Conservation (phyloP, 345 rosid species). For the Citropsis articulata region DNA sequence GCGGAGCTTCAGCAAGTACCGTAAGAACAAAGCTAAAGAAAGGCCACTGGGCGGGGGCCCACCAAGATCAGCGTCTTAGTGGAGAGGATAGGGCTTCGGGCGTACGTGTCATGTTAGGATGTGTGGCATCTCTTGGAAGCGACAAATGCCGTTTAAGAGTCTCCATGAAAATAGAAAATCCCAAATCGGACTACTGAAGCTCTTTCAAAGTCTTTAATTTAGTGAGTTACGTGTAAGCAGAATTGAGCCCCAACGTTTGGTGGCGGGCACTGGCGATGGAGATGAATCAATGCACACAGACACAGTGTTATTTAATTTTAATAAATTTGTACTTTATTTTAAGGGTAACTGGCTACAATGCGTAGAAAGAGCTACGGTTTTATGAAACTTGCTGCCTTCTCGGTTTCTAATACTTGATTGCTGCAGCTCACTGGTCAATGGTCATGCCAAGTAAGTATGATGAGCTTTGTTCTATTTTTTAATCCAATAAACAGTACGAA, state of each 20-base stretch:
- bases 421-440: too few species aligned
- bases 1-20: too few species aligned
- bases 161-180: background rate
- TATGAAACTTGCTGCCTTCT: background rate
- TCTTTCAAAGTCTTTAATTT: background rate
- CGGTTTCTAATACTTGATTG: background rate
- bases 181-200: too few species aligned
- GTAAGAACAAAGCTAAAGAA: too few species aligned
- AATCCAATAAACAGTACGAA: too few species aligned
- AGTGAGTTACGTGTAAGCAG: background rate
- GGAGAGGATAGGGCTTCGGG: background rate
- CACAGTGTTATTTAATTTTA: too few species aligned
- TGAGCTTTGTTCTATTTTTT: too few species aligned
- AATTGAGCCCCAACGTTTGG: background rate
- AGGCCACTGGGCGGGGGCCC: too few species aligned
- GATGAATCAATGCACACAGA: too few species aligned
- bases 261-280: background rate
- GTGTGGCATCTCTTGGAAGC: background rate
- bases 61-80: background rate
- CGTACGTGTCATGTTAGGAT: conserved; percentile 19
- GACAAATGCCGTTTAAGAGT: conserved; percentile 7
- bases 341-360: too few species aligned
- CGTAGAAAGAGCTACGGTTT: background rate
- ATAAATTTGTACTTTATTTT: too few species aligned
- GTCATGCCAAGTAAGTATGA: too few species aligned